These are phyloP conservation scores for Sordariomycetes sp. DNA, from an alignment of 2,329 filamentous ascomycete genomes.

Conservation along the genomic window DNA sequence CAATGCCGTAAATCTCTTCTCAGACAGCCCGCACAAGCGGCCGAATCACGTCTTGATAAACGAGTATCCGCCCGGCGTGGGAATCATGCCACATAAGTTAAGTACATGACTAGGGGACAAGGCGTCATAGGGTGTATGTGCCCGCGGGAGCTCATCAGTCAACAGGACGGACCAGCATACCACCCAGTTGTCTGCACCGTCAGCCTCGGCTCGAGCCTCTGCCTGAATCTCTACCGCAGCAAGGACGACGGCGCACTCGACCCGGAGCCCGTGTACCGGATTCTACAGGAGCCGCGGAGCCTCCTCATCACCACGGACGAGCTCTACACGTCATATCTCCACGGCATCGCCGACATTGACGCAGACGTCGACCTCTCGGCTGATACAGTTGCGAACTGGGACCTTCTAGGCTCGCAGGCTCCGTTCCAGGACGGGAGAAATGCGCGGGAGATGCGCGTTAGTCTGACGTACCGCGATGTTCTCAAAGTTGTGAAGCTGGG, in stretches of 20 bases:
- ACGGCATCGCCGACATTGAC: conserved; percentile 57
- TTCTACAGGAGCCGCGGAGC: conserved; percentile 77
- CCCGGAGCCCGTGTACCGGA: conserved; percentile 33
- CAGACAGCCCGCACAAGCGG: conserved; percentile 53
- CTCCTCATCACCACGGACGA: conserved; percentile 57
- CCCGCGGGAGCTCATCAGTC: conserved; percentile 11
- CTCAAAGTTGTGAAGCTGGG: conserved; percentile 65
- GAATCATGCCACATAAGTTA: conserved; percentile 90
- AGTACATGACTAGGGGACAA: conserved; percentile 13
- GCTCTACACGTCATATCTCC: conserved; percentile 58
- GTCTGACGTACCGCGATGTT: conserved; percentile 77
- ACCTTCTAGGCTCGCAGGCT: conserved; percentile 39
- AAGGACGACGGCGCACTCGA: conserved; percentile 46
- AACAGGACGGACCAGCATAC: conserved; percentile 69
- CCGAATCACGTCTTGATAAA: conserved; percentile 94
- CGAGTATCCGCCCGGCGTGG: conserved; percentile 75
- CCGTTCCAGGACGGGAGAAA: conserved; percentile 37
- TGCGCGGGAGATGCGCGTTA: conserved; percentile 47
- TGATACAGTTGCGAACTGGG: conserved; percentile 60
- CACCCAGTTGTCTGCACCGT: conserved; percentile 82
- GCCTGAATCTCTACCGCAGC: conserved; percentile 62
- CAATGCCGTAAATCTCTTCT: conserved; percentile 31
- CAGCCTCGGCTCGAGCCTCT: conserved; percentile 65
- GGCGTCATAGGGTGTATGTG: neutral
- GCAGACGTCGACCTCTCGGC: conserved; percentile 52